phyloP scores from a whole-genome alignment of 129 eudicot genomes.

The Flaveria robusta region DNA sequence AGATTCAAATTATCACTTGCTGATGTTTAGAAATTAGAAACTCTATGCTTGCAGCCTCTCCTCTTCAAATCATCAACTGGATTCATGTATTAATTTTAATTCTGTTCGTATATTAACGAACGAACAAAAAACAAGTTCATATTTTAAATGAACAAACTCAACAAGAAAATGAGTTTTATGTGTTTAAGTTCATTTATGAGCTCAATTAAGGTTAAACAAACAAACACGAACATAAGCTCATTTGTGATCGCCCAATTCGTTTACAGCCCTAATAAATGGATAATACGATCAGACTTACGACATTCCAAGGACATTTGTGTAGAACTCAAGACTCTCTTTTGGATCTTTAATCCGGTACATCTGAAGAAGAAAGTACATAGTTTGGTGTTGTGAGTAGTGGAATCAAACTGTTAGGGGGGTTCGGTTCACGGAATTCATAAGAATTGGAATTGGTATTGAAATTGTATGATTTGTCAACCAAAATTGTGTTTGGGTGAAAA shows the following conservation, averaged over 20 bases:
- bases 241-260: not conserved
- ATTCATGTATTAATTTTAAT: not conserved
- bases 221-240: not conserved
- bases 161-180: not conserved
- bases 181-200: not conserved
- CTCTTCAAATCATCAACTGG: not conserved
- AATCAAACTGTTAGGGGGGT: not conserved
- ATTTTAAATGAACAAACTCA: not conserved
- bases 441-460: no score
- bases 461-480: no score
- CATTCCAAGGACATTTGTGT: conserved; percentile 85
- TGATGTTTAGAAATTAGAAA: no score
- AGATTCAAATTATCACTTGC: no score
- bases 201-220: not conserved
- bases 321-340: conserved; percentile 73
- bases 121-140: not conserved
- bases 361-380: conserved; percentile 42
- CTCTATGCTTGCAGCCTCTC: not conserved
- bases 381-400: not conserved
- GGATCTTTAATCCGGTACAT: conserved; percentile 97
- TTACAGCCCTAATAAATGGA: not conserved
- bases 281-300: conserved; percentile 64
- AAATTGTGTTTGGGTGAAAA: no score
- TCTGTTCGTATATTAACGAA: not conserved
- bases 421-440: no score